These are phyloP conservation scores for Tolypocladium sp. DNA, from an alignment of 2,329 filamentous ascomycete genomes.

Conservation along the genomic window DNA sequence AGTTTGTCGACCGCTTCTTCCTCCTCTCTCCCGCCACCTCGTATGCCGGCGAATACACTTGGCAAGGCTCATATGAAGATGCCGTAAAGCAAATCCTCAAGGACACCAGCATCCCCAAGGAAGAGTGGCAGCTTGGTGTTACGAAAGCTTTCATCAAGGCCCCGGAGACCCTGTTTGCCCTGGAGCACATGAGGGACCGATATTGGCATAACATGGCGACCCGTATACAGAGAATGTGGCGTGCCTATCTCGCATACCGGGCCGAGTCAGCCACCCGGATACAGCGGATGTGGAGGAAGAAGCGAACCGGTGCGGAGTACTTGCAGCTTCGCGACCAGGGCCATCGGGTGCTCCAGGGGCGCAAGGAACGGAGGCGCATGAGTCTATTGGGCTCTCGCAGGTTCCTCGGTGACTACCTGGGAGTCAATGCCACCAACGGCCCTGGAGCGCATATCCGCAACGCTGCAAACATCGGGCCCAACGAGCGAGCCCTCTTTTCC, in stretches of 20 bases:
- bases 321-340: conserved; percentile 82
- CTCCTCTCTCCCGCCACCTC: conserved; percentile 88
- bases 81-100: conserved; percentile 89
- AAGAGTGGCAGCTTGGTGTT: conserved; percentile 95
- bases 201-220: conserved; percentile 99
- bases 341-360: conserved; percentile 68
- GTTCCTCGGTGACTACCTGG: conserved; percentile 92
- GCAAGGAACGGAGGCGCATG: conserved; percentile 86
- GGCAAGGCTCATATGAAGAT: conserved; percentile 79
- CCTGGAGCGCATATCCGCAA: conserved; percentile 73
- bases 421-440: conserved; percentile 70
- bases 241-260: conserved; percentile 88
- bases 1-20: conserved; percentile 97
- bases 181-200: conserved; percentile 94
- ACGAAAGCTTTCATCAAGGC: conserved; percentile 98
- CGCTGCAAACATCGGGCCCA: conserved; percentile 59
- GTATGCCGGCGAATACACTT: conserved; percentile 95
- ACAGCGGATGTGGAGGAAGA: conserved; percentile 91
- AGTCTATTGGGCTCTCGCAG: conserved; percentile 85
- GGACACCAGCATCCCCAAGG: conserved; percentile 87
- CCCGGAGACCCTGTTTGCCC: conserved; percentile 88
- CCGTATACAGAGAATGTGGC: conserved; percentile 93
- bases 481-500: conserved; percentile 77
- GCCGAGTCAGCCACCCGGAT: conserved; percentile 89
- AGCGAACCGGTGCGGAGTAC: conserved; percentile 82